phyloP scores from a whole-genome alignment of 164 flowering plant genomes.

The Tinospora cordifolia region DNA sequence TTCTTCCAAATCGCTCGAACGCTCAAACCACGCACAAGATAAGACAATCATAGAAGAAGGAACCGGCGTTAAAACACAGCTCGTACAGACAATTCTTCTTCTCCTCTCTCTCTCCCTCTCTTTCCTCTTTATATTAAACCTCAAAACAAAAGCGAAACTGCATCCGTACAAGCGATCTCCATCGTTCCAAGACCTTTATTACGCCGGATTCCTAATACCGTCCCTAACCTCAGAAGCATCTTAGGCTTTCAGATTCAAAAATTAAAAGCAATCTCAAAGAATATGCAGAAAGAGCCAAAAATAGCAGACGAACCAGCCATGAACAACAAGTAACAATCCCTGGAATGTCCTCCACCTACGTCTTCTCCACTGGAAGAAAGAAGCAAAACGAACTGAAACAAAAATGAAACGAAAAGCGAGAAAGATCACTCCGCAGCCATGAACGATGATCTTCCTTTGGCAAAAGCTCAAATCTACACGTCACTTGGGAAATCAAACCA shows the following conservation, averaged over 20 bases:
- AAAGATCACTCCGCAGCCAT: background rate
- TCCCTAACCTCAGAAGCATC: constrained; percentile 18
- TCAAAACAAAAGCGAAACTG: background rate
- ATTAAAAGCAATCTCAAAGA: too few relatives aligned
- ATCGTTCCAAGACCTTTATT: background rate
- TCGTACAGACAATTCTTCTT: constrained; percentile 6
- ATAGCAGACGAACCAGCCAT: too few relatives aligned
- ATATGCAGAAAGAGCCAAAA: too few relatives aligned
- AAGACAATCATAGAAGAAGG: too few relatives aligned
- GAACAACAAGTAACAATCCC: too few relatives aligned
- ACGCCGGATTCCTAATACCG: constrained; percentile 1
- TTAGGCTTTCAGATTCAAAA: constrained; percentile 3
- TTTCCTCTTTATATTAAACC: too few relatives aligned
- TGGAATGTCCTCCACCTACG: too few relatives aligned
- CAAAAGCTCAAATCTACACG: constrained; percentile 1
- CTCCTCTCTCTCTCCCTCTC: too few relatives aligned
- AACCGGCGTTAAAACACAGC: background rate
- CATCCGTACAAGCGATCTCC: constrained; percentile 4
- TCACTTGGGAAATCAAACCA: background rate
- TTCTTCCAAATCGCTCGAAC: background rate
- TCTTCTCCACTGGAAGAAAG: too few relatives aligned
- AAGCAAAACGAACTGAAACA: background rate
- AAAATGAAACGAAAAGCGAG: background rate
- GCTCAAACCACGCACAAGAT: too few relatives aligned
- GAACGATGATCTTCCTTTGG: too few relatives aligned